Evolutionary conservation across 495 filamentous ascomycete species (phyloP), one percentile per base, ranked within the genome.

Genomic region (Aspergillus sclerotiicarbonarius): DNA sequence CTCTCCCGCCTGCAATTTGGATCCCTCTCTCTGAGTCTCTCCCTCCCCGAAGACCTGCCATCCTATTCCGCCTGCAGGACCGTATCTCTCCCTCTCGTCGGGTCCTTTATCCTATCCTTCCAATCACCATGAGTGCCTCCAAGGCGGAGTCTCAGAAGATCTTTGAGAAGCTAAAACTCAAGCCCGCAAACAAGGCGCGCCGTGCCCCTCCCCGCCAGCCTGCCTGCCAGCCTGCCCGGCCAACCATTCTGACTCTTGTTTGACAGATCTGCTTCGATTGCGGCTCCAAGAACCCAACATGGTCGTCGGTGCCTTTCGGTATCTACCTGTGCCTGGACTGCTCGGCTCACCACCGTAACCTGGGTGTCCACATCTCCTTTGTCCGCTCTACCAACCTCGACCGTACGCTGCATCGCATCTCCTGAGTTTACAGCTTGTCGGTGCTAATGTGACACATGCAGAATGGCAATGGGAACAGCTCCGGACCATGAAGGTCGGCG

Each of bases 401-500:
- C 74, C 90, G 94, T 98, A 90, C 67, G 92, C 74, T 54, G 21
- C n/a, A 41, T 48, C 32, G 31, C 8, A 16, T 25, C 18, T 49
- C 39, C 30, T 57, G 47, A 45, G 10, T 4, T 55, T 20, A 46
- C 7, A 39, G 21, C 30, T 12, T 18, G 20, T 31, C 30, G n/a
- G 46, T 20, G 55, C 64, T 74, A 61, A 75, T 61, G 49, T 18
- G 12, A 37, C 5, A 9, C 37, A 41, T 51, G 50, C 66, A 98
- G 94, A 95, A 78, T 98, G 95, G 95, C 90, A 96, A 88, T 98
- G 94, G 93, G 92, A 97, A 67, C 92, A 98, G 68, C 84, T 98
- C 32, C 89, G 94, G 41, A 73, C 89, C n/a, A 98, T 98, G 94
- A 98, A 98, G 75, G 90, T 96, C 16, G 94, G 94, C 62, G 94